Conservation (phyloP, 345 rosid species). For the Ceriops zippeliana region DNA sequence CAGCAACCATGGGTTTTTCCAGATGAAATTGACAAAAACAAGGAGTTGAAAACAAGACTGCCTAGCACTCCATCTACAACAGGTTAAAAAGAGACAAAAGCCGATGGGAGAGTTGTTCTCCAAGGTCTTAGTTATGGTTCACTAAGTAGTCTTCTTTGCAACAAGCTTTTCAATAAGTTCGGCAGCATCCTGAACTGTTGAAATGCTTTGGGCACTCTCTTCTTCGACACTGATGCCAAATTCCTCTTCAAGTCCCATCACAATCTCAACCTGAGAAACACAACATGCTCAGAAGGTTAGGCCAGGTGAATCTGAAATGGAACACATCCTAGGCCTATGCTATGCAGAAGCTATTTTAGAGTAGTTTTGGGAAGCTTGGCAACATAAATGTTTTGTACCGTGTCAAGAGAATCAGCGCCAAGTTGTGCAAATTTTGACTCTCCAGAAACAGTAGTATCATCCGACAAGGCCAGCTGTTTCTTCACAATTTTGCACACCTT, state of each 20-base stretch:
- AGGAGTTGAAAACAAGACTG: slow-evolving; percentile 9
- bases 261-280: slow-evolving; percentile 68
- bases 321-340: too few species aligned
- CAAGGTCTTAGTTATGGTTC: neutral
- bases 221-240: slow-evolving; percentile 69
- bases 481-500: slow-evolving; percentile 79
- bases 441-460: slow-evolving; percentile 48
- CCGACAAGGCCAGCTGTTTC: slow-evolving; percentile 71
- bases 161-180: slow-evolving; percentile 72
- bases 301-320: too few species aligned
- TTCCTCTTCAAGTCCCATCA: slow-evolving; percentile 84
- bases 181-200: slow-evolving; percentile 80
- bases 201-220: slow-evolving; percentile 65
- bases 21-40: slow-evolving; percentile 10
- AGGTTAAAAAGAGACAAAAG: slow-evolving; percentile 1
- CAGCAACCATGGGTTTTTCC: neutral
- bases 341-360: neutral
- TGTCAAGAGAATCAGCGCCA: slow-evolving; percentile 95
- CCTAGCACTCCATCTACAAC: slow-evolving; percentile 9
- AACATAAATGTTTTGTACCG: slow-evolving; percentile 36
- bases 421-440: slow-evolving; percentile 66
- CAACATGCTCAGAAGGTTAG: too few species aligned
- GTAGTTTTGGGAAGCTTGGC: neutral
- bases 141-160: slow-evolving; percentile 34
- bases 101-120: neutral